Conservation (phyloP, 106 monocot species). For the Acanthochlamys bracteata region DNA sequence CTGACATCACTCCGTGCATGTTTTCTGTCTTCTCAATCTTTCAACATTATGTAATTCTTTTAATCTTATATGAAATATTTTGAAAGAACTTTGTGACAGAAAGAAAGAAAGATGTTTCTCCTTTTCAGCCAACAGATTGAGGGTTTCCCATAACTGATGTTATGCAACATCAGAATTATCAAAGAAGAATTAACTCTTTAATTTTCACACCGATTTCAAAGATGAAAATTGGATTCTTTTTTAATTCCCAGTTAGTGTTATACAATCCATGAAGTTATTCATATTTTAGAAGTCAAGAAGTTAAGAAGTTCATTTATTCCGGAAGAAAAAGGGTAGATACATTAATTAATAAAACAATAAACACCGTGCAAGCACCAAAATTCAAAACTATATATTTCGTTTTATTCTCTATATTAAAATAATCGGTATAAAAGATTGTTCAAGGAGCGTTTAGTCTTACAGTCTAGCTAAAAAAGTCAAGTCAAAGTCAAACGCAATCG, state of each 20-base stretch:
- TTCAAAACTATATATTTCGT: background rate
- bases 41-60: background rate
- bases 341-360: no score
- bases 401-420: background rate
- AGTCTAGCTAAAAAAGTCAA: background rate
- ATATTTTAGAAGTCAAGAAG: no score
- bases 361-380: no score
- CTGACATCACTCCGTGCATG: background rate
- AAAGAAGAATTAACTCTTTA: background rate
- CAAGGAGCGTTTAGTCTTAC: background rate
- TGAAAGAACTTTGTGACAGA: background rate
- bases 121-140: background rate
- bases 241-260: no score
- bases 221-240: background rate
- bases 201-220: background rate
- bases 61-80: background rate
- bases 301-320: no score
- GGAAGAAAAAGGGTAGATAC: no score
- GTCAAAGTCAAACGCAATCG: background rate
- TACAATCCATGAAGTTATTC: no score
- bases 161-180: background rate
- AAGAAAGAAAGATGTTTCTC: background rate
- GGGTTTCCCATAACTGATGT: background rate
- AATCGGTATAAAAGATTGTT: background rate
- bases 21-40: background rate